phyloP scores from a whole-genome alignment of 768 basidiomycete genomes.

The Tricholoma bakamatsutake region DNA sequence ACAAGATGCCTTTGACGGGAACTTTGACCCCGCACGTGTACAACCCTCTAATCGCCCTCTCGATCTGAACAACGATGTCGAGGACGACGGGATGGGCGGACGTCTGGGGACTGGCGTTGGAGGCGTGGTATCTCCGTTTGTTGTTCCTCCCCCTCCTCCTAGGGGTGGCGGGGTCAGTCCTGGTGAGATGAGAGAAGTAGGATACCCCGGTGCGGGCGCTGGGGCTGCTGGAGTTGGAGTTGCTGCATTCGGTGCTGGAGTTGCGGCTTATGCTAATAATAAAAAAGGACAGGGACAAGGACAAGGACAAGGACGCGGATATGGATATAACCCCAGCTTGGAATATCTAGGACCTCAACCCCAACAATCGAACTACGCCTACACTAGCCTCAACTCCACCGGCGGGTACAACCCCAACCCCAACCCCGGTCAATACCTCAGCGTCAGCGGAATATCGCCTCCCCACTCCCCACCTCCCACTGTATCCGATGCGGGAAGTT shows the following conservation, averaged over 20 bases:
- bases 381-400: background rate
- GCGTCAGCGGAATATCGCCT: background rate
- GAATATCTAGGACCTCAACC: background rate
- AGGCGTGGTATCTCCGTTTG: slow-evolving; percentile 30
- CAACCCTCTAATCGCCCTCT: slow-evolving; percentile 10
- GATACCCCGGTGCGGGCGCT: background rate
- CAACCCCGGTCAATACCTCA: background rate
- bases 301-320: background rate
- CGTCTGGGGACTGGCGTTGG: slow-evolving; percentile 24
- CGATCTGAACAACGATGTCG: slow-evolving; percentile 8
- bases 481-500: background rate
- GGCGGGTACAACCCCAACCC: background rate
- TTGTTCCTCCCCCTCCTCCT: slow-evolving; percentile 7
- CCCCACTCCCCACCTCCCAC: background rate
- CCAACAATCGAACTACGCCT: background rate
- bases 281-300: background rate
- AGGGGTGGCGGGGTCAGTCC: background rate
- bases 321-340: background rate
- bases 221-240: background rate
- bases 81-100: slow-evolving; percentile 32
- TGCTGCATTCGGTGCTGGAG: too few relatives aligned
- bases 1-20: slow-evolving; percentile 30
- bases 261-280: too few relatives aligned
- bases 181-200: background rate
- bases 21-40: slow-evolving; percentile 34